These are phyloP conservation scores for Hypoxylon trugodes DNA, from an alignment of 495 filamentous ascomycete genomes.

Conservation along the genomic window DNA sequence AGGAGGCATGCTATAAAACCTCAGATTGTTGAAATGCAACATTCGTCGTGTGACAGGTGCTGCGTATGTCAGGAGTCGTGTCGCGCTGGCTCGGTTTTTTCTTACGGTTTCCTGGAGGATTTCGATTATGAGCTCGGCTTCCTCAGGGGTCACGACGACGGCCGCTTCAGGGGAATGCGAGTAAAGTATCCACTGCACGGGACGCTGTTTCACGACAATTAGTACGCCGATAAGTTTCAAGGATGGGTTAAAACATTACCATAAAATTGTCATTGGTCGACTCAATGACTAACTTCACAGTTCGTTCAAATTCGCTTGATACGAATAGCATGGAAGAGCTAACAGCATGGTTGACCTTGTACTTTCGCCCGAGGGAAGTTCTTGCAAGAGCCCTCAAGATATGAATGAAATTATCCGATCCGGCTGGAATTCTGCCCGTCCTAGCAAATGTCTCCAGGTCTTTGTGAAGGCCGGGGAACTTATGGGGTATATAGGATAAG, in stretches of 20 bases:
- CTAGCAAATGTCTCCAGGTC: conserved; percentile 41
- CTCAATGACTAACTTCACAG: conserved; percentile 35
- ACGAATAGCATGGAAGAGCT: conserved; percentile 43
- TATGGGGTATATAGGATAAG: conserved; percentile 31
- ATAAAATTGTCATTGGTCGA: conserved; percentile 42
- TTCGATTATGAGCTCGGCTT: conserved; percentile 59
- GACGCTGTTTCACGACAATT: conserved; percentile 36
- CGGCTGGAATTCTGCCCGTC: conserved; percentile 40
- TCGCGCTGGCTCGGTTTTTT: background rate
- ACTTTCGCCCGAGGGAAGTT: conserved; percentile 43
- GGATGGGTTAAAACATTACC: conserved; percentile 13
- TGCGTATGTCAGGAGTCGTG: conserved; percentile 58
- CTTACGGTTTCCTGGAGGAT: conserved; percentile 43
- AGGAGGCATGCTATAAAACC: conserved; percentile 55
- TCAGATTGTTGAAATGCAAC: conserved; percentile 60
- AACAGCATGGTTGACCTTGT: conserved; percentile 21
- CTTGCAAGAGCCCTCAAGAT: conserved; percentile 34
- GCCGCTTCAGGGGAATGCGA: conserved; percentile 42
- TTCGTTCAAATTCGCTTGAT: conserved; percentile 46
- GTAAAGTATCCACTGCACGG: conserved; percentile 50
- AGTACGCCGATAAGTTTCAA: background rate
- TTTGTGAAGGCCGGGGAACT: conserved; percentile 44
- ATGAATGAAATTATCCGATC: conserved; percentile 27
- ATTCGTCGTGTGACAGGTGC: conserved; percentile 62
- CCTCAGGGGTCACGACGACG: conserved; percentile 62